Conservation (phyloP, 768 basidiomycete species). For the Boletales sp. region DNA sequence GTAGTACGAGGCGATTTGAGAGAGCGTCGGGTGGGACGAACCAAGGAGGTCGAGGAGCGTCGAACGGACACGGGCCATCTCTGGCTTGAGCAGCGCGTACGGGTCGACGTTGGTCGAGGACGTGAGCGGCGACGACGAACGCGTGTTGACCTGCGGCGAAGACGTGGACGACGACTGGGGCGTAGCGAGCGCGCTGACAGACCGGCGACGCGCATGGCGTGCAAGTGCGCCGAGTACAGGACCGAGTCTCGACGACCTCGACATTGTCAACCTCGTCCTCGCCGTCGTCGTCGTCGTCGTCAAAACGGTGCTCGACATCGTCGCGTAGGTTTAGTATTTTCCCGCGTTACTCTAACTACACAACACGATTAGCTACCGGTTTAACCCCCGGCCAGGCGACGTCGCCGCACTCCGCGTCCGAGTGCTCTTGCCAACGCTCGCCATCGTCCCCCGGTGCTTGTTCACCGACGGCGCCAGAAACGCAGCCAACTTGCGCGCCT, state of each 20-base stretch:
- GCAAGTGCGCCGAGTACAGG: neutral
- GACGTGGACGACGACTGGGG: conserved; percentile 6
- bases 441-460: conserved; percentile 32
- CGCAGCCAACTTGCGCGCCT: conserved; percentile 31
- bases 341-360: no score
- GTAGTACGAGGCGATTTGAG: conserved; percentile 88
- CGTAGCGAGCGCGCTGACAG: conserved; percentile 40
- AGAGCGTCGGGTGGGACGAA: conserved; percentile 83
- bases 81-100: conserved; percentile 62
- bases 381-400: conserved; percentile 24
- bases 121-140: conserved; percentile 13
- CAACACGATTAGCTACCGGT: neutral
- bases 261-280: conserved; percentile 14
- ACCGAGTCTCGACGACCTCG: conserved; percentile 8
- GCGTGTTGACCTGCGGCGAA: conserved; percentile 7
- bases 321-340: no score
- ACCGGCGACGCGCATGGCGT: conserved; percentile 33
- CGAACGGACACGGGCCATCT: conserved; percentile 67
- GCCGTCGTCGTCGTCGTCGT: conserved; percentile 19
- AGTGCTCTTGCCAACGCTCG: conserved; percentile 19
- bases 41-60: conserved; percentile 78
- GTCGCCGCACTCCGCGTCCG: conserved; percentile 27
- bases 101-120: conserved; percentile 48
- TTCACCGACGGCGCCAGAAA: conserved; percentile 37
- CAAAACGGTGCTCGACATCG: no score